Base-by-base conservation (phyloP, 2,329 filamentous ascomycete species). In the Aspergillus fischeri region DNA sequence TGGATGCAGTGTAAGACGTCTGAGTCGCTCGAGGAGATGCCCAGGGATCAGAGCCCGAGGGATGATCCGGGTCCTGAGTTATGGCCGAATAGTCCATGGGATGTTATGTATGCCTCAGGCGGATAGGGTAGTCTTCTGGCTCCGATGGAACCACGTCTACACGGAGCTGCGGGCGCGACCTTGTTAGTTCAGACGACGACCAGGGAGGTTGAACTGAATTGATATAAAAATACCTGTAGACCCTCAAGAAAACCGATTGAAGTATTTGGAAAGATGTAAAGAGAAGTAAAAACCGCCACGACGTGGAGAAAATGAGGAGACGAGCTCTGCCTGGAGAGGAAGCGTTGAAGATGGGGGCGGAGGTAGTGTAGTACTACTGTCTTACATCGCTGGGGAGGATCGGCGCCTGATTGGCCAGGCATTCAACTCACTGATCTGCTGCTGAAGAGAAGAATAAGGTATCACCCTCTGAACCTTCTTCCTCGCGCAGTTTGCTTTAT, bases 51-150 rank as follows among this genome's bases (percentile, higher is more conserved):
- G 78, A 65, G 53, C 80, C 86, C 38, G 78, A 77, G 48, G 83
- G 81, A 67, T 84, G 79, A 54, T 86, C 83, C 32, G 81, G 78
- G 65, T 87, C 84, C 63, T 82, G 75, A 54, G 80, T 77, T 52
- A 84, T 75, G 35, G 78, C 71, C 55, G 85, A 86, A 72, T 89
- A 90, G 71, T 90, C 87, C 87, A 90, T 90, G 21, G 54, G 53
- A 25, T 49, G 49, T 56, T 56, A 48, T 58, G 32, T 56, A 52
- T 59, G 55, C 54, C 61, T 55, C 60, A 56, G 49, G 44, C 28
- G 45, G 21, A 42, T 14, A 14, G 2, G 29, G 4, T 17, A 29
- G n/a, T 25, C n/a, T 24, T 62, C 47, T 56, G 61, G 58, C 54
- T 60, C 56, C 48, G 55, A 56, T 57, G 51, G 47, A 53, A 59